Evolutionary conservation across 352 stramenopile species (phyloP).

Genomic region (Phytophthora citricola): DNA sequence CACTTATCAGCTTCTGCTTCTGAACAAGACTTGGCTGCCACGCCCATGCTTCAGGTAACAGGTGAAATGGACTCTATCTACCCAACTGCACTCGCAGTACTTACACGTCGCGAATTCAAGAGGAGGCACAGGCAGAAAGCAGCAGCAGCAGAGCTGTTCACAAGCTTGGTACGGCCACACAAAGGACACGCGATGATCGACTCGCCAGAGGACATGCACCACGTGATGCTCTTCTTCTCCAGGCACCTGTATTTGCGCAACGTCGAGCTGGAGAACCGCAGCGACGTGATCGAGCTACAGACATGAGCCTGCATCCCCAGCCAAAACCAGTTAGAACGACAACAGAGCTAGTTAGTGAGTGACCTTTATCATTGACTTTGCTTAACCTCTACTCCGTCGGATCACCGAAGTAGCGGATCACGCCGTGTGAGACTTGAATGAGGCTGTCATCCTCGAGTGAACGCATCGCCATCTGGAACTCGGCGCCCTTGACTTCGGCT

Average conservation of each 20-base stretch:
- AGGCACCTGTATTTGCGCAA: constrained; percentile 59
- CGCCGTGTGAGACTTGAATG: constrained; percentile 93
- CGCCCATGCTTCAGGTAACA: constrained; percentile 54
- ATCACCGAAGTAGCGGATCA: constrained; percentile 79
- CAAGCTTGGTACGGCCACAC: constrained; percentile 16
- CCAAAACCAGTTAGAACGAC: background rate
- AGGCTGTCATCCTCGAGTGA: constrained; percentile 92
- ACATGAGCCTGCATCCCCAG: constrained; percentile 8
- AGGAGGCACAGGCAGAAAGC: constrained; percentile 21
- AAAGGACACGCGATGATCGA: constrained; percentile 69
- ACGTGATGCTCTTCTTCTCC: constrained; percentile 71
- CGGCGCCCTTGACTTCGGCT: constrained; percentile 73
- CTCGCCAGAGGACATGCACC: constrained; percentile 56
- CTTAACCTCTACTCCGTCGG: constrained; percentile 24
- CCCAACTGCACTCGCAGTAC: constrained; percentile 35
- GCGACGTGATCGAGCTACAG: constrained; percentile 66
- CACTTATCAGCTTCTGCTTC: constrained; percentile 21
- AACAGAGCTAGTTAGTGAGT: background rate
- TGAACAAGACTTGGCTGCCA: constrained; percentile 30
- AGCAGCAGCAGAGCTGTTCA: constrained; percentile 40
- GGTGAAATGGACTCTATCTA: constrained; percentile 49
- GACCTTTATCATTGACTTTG: constrained; percentile 17
- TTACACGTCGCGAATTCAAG: constrained; percentile 28
- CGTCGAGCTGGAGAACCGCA: constrained; percentile 52
- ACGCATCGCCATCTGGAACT: constrained; percentile 91